Conservation (phyloP, 768 basidiomycete species). For the Austroboletus eburneus region DNA sequence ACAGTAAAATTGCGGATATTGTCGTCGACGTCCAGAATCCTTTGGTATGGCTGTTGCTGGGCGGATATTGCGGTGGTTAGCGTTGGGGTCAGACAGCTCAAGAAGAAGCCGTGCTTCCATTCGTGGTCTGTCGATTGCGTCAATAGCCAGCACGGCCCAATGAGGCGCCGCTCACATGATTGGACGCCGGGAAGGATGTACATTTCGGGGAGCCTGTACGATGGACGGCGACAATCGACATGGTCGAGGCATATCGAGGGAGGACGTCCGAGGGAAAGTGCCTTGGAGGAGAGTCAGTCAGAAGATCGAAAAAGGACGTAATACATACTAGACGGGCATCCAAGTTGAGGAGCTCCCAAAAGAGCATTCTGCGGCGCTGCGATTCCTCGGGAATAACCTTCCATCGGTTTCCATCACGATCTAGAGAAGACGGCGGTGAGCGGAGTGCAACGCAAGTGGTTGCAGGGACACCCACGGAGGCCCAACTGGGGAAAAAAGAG, state of each 20-base stretch:
- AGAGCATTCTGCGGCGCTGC: slow-evolving; percentile 62
- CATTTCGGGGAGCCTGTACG: slow-evolving; percentile 30
- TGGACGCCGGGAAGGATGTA: slow-evolving; percentile 24
- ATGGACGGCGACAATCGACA: slow-evolving; percentile 53
- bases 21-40: slow-evolving; percentile 50
- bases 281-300: slow-evolving; percentile 36
- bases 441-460: slow-evolving; percentile 8
- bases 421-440: slow-evolving; percentile 37
- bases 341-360: slow-evolving; percentile 72
- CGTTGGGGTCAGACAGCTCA: slow-evolving; percentile 58
- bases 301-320: slow-evolving; percentile 10
- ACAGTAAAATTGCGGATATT: slow-evolving; percentile 52
- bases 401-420: slow-evolving; percentile 61
- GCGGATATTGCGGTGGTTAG: slow-evolving; percentile 54
- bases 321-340: slow-evolving; percentile 61
- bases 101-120: slow-evolving; percentile 68
- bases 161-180: slow-evolving; percentile 26
- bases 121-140: slow-evolving; percentile 49
- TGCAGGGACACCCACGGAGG: slow-evolving; percentile 47
- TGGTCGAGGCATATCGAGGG: slow-evolving; percentile 63
- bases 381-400: slow-evolving; percentile 70
- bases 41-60: slow-evolving; percentile 46
- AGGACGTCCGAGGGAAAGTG: slow-evolving; percentile 66
- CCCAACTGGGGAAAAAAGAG: slow-evolving; percentile 45
- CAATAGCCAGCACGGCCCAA: slow-evolving; percentile 5